Base-by-base conservation (phyloP, 805 yeast species). In the Candida germanica region DNA sequence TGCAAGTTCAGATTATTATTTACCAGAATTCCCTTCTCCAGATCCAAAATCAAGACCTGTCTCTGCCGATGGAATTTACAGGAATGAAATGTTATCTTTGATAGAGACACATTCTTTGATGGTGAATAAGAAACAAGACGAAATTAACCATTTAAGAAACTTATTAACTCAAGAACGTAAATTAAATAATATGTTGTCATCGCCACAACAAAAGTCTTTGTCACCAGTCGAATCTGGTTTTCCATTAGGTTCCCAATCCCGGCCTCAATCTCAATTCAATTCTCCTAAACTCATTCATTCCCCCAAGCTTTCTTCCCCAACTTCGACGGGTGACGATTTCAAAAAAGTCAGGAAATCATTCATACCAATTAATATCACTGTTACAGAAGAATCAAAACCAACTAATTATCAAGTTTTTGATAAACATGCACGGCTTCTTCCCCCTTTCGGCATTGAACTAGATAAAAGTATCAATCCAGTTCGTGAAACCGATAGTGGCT, bases 101-200 rank as follows among this genome's bases (percentile, higher is more conserved):
- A 46, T 54, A 7, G 48, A 53, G 29, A 46, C 50, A 8, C 59
- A 59, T 27, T 40, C 48, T 9, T 33, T 34, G 3, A 43, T 56
- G 35, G 42, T 57, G 7, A 29, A 38, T 11, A 54, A 48, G 33
- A 60, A 59, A 33, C 55, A 53, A 35, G 41, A 47, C 12, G 61
- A 58, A 39, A 56, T 54, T 13, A 41, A 47, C 10, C 47, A 51
- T 29, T 41, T 57, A 16, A 53, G 48, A 27, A 33, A 46, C 12
- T 44, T 59, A 15, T 42, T 59, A 29, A 33, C 31, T 10, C 48
- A 53, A 24, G 61, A 59, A 39, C 47, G 52, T 30, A 39, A 44
- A 27, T 29, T 51, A 7, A 54, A 47, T 38, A 38, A 36, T 9
- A 30, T 27, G n/a, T 34, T 39, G n/a, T 17, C 44, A 3, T 31